A percentile compares a stretch with the other conserved stretches of the same genome.
Conservation (phyloP, 163 green algal genomes). For the Scenedesmus sp. region DNA sequence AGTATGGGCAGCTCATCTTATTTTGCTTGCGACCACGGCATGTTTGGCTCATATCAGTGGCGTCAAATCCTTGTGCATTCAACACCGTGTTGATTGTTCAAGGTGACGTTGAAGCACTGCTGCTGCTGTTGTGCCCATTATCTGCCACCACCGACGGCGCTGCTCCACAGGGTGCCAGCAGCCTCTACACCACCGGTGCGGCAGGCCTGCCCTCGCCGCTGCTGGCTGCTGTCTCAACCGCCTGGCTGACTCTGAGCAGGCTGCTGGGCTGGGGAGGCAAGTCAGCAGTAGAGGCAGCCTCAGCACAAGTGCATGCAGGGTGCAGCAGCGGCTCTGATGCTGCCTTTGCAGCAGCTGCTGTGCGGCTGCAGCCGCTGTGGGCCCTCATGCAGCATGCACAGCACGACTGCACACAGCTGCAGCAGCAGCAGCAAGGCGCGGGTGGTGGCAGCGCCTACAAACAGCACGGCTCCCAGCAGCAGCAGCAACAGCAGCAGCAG, state of each 20-base stretch:
- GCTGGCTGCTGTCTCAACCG: constrained; percentile 7
- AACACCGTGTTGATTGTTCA: not conserved
- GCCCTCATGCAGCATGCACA: constrained; percentile 22
- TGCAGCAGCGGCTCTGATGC: not conserved
- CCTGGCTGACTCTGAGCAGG: not conserved
- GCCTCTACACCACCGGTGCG: constrained; percentile 9
- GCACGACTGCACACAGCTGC: not conserved
- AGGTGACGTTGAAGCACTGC: not conserved
- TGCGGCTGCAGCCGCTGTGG: not conserved
- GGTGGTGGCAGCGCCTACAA: not conserved
- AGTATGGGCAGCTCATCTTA: too few species aligned
- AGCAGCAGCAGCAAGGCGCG: not conserved
- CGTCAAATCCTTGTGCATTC: not conserved
- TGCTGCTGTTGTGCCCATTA: not conserved
- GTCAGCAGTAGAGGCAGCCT: not conserved
- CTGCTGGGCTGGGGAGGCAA: constrained; percentile 4
- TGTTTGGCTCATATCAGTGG: too few species aligned
- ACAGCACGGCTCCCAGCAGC: not conserved
- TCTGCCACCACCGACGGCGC: not conserved
- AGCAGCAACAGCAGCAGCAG: not conserved
- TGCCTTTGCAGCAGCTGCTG: not conserved
- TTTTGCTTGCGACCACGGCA: too few species aligned
- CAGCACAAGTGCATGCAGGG: constrained; percentile 19
- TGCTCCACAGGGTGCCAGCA: constrained; percentile 15
- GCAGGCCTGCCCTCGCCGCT: constrained; percentile 4